A percentile compares a stretch with the other conserved stretches of the same genome.
These are phyloP conservation scores for Plantago ovata DNA, from an alignment of 257 asterid species.

Conservation along the genomic window DNA sequence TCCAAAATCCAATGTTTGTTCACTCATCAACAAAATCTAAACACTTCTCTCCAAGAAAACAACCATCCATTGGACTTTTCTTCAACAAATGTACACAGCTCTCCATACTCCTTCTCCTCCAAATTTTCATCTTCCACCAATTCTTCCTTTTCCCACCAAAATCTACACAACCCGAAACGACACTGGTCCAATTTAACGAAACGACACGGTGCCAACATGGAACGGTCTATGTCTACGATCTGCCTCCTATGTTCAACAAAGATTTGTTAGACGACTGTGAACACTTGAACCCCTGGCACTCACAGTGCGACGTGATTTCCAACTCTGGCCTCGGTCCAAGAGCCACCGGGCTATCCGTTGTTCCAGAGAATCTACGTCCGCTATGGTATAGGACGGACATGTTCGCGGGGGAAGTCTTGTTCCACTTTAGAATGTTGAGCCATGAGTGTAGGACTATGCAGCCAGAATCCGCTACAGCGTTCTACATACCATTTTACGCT, in stretches of 20 bases:
- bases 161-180: not conserved
- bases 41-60: constrained; percentile 5
- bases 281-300: constrained; percentile 58
- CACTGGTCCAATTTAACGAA: not conserved
- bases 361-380: constrained; percentile 36
- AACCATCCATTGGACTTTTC: constrained; percentile 3
- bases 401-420: constrained; percentile 52
- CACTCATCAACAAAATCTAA: constrained; percentile 24
- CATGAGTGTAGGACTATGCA: constrained; percentile 50
- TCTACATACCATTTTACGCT: constrained; percentile 58
- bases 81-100: constrained; percentile 24
- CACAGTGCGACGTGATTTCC: constrained; percentile 53
- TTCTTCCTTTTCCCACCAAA: constrained; percentile 20
- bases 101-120: constrained; percentile 27
- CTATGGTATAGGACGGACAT: constrained; percentile 73
- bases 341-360: constrained; percentile 27
- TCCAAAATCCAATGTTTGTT: constrained; percentile 19
- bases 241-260: constrained; percentile 48
- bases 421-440: constrained; percentile 35
- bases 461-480: constrained; percentile 55
- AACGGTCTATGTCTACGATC: constrained; percentile 49
- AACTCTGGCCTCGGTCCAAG: constrained; percentile 49
- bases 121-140: constrained; percentile 24
- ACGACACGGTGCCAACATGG: constrained; percentile 26
- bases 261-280: constrained; percentile 39